Conservation (phyloP, 768 basidiomycete species). For the Ramaria sp. region DNA sequence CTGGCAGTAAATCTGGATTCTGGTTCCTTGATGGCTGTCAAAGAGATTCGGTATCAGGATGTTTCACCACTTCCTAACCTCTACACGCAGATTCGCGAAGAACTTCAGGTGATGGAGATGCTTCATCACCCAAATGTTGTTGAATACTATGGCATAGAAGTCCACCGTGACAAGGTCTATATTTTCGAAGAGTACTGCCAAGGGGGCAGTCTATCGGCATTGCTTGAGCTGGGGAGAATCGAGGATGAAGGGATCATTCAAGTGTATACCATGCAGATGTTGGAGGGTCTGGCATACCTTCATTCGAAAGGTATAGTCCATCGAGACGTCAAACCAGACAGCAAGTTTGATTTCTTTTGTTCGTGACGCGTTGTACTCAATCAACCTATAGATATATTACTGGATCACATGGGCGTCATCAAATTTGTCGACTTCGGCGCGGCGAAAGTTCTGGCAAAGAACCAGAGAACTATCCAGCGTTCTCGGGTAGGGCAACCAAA, state of each 20-base stretch:
- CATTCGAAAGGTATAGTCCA: slow-evolving; percentile 90
- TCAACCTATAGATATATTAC: slow-evolving; percentile 63
- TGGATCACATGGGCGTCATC: slow-evolving; percentile 83
- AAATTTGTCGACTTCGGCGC: slow-evolving; percentile 98
- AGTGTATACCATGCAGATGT: slow-evolving; percentile 93
- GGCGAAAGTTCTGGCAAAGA: slow-evolving; percentile 89
- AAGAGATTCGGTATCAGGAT: slow-evolving; percentile 97
- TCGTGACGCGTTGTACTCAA: slow-evolving; percentile 9
- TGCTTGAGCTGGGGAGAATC: slow-evolving; percentile 87
- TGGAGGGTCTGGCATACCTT: slow-evolving; percentile 87
- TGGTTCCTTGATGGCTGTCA: slow-evolving; percentile 96
- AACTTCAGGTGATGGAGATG: slow-evolving; percentile 96
- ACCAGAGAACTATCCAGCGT: slow-evolving; percentile 68
- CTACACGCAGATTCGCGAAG: slow-evolving; percentile 89
- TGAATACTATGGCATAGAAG: slow-evolving; percentile 98
- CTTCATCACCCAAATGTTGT: slow-evolving; percentile 96
- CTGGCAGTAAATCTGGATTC: slow-evolving; percentile 94
- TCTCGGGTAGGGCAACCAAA: slow-evolving; percentile 40
- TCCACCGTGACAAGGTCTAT: slow-evolving; percentile 96
- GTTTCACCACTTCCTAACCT: slow-evolving; percentile 78
- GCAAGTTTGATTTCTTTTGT: slow-evolving; percentile 37
- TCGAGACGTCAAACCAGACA: slow-evolving; percentile 97
- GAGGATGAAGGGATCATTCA: slow-evolving; percentile 96
- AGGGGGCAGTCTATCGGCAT: slow-evolving; percentile 81
- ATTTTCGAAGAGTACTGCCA: slow-evolving; percentile 99